phyloP scores from a whole-genome alignment of 2,329 filamentous ascomycete species.

The Coniella lustricola region DNA sequence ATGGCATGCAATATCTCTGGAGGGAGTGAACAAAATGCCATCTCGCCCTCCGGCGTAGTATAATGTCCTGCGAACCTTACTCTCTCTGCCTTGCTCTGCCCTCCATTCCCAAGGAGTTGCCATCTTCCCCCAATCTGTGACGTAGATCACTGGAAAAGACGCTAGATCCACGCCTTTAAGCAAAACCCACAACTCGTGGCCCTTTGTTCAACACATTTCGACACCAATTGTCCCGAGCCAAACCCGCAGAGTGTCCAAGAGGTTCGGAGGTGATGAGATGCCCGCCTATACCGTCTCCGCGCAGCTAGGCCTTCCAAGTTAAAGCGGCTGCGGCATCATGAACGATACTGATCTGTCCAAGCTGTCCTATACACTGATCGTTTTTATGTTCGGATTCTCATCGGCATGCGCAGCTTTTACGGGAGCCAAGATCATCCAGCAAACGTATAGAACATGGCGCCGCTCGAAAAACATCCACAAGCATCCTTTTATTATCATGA shows the following conservation, averaged over 20 bases:
- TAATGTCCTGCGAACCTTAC: no score
- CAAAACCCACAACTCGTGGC: background rate
- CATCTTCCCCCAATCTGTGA: no score
- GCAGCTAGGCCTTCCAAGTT: background rate
- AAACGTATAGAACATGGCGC: slow-evolving; percentile 23
- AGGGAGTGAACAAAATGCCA: no score
- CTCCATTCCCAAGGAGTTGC: no score
- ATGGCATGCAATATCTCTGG: no score
- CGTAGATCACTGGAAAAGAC: no score
- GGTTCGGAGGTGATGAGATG: background rate
- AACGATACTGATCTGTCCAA: background rate
- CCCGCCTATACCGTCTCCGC: background rate
- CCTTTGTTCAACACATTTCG: background rate
- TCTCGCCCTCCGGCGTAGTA: no score
- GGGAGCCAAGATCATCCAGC: slow-evolving; percentile 25
- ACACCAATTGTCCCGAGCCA: background rate
- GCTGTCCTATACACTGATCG: slow-evolving; percentile 2
- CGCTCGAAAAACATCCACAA: slow-evolving; percentile 21
- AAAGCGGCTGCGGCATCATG: slow-evolving; percentile 5
- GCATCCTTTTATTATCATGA: slow-evolving; percentile 29
- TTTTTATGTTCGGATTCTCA: slow-evolving; percentile 27
- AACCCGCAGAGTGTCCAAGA: background rate
- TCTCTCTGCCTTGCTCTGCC: no score
- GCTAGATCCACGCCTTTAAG: no score
- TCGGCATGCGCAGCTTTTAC: slow-evolving; percentile 27